A percentile compares a stretch with the other conserved stretches of the same genome.
phyloP scores from a whole-genome alignment of 2,329 filamentous ascomycete species.

The Colletotrichum spinosum region DNA sequence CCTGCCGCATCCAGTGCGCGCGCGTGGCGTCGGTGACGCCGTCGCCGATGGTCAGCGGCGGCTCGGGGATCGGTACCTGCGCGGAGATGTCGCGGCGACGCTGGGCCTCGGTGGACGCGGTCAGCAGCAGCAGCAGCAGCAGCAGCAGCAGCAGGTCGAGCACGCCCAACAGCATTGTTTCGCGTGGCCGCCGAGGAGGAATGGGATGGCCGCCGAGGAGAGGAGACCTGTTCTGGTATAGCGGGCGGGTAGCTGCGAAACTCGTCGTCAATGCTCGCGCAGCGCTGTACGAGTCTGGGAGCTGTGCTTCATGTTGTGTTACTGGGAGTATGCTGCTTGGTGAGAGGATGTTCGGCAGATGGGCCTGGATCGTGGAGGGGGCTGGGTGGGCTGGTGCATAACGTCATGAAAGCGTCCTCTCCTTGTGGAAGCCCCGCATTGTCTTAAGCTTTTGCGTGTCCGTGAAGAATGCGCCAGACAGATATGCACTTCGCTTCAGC shows the following conservation, averaged over 20 bases:
- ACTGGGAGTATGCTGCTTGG: no score
- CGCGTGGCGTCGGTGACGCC: slow-evolving; percentile 52
- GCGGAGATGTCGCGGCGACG: slow-evolving; percentile 1
- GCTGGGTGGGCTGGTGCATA: no score
- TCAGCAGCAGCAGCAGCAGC: slow-evolving; percentile 11
- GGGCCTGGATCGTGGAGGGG: no score
- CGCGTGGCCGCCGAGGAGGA: slow-evolving; percentile 5
- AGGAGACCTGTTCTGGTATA: slow-evolving; percentile 13
- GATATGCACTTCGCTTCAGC: no score
- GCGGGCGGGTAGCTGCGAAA: slow-evolving; percentile 9
- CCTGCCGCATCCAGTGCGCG: slow-evolving; percentile 64
- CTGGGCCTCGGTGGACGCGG: not conserved
- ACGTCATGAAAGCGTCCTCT: no score
- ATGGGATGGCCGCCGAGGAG: not conserved
- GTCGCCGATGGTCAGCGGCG: slow-evolving; percentile 45
- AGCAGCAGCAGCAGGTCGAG: slow-evolving; percentile 18
- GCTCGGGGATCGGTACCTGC: not conserved
- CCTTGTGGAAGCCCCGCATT: no score
- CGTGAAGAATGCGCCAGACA: no score
- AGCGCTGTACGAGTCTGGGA: not conserved
- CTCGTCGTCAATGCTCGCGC: slow-evolving; percentile 13
- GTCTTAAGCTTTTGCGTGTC: no score
- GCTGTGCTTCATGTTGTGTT: not conserved
- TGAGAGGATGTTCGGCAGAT: no score
- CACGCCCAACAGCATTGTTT: slow-evolving; percentile 24